Base-by-base conservation (phyloP, 192 early-diverging fungal species). In the Gaertneriomyces sp. region DNA sequence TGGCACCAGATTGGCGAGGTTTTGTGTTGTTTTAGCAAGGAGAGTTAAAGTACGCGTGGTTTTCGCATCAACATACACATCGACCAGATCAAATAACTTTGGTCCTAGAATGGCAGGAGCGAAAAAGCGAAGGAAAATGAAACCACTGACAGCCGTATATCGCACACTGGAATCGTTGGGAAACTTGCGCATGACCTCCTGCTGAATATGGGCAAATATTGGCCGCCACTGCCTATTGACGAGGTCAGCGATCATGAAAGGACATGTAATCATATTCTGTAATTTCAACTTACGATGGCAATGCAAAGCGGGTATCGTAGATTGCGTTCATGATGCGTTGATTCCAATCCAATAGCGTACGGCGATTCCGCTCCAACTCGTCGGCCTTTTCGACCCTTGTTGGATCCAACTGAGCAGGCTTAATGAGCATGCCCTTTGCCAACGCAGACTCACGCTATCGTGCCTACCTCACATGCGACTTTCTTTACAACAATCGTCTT, bases 81-180 rank as follows among this genome's bases (percentile, higher is more conserved):
- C 67, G 42, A 61, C 38, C 7, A 77, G 40, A 11, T 66, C 71
- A 51, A 74, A 77, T 3, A 74, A 38, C 40, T 52, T 46, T 3
- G 76, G 76, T 17, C 63, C 62, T 12, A 76, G 68, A 17, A 82
- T 73, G 3, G 80, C 77, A 12, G 80, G 79, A 4, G 65, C 72
- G 58, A 84, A 83, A 52, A 81, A 84, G n/a, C 78, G 66, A 16
- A 81, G 53, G 49, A 81, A 84, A 12, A 81, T 73, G 53, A 81
- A 84, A 5, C 74, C 75, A 51, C 70, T 81, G 44, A 83, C 70
- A n/a, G 70, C n/a, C 8, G 70, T 72, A 41, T 74, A 74, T 45
- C 55, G 44, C 16, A 55, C 70, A 6, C 42, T 58, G 4, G 60
- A 25, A 17, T 69, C 63, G 16, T 63, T 25, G 45, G 73, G 64